These are phyloP conservation scores for Gremmenia infestans DNA, from an alignment of 2,329 filamentous ascomycete species.

Conservation along the genomic window DNA sequence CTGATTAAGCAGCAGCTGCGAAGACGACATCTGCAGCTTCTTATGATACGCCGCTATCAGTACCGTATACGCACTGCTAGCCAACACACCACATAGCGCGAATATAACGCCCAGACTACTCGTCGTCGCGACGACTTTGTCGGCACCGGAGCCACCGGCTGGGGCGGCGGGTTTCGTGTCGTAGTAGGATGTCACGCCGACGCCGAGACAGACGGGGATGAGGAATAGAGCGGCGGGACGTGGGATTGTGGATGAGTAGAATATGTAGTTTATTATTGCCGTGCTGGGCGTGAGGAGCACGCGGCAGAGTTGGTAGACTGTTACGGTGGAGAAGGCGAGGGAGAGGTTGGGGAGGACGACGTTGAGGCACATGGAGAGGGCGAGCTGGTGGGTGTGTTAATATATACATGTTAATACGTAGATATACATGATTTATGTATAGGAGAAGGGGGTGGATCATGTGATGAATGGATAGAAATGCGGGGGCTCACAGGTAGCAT, in stretches of 20 bases:
- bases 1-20: slow-evolving; percentile 40
- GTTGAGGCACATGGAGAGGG: slow-evolving; percentile 27
- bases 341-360: slow-evolving; percentile 27
- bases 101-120: slow-evolving; percentile 54
- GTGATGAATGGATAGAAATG: not conserved
- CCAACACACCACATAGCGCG: slow-evolving; percentile 55
- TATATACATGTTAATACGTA: not conserved
- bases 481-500: slow-evolving; percentile 22
- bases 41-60: slow-evolving; percentile 39
- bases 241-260: slow-evolving; percentile 25
- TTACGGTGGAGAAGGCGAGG: slow-evolving; percentile 26
- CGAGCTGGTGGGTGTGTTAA: slow-evolving; percentile 15
- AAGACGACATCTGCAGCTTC: slow-evolving; percentile 38
- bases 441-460: not conserved
- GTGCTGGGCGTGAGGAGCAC: slow-evolving; percentile 28
- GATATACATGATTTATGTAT: not conserved
- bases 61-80: slow-evolving; percentile 30
- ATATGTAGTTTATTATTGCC: slow-evolving; percentile 26
- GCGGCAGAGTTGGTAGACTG: slow-evolving; percentile 29
- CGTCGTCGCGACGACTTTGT: slow-evolving; percentile 37
- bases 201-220: slow-evolving; percentile 38
- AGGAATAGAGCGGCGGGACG: slow-evolving; percentile 20
- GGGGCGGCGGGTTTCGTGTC: slow-evolving; percentile 35
- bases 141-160: slow-evolving; percentile 34
- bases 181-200: slow-evolving; percentile 42